A percentile compares a stretch with the other conserved stretches of the same genome.
Conservation (phyloP, 164 flowering plant species). For the Vitis rotundifolia region DNA sequence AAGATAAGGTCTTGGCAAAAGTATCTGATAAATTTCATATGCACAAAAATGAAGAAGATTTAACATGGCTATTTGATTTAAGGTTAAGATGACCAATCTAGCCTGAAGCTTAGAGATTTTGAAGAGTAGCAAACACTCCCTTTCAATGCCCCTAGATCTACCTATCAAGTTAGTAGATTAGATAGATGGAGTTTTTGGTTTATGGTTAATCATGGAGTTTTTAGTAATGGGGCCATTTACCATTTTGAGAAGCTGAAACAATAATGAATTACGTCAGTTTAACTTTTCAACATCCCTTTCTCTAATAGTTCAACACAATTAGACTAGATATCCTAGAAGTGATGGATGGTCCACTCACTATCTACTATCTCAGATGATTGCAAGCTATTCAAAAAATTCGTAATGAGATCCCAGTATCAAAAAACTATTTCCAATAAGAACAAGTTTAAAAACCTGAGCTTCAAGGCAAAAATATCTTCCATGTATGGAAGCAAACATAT, state of each 20-base stretch:
- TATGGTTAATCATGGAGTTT: too few relatives aligned
- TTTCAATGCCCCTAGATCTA: constrained; percentile 58
- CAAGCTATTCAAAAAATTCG: constrained; percentile 64
- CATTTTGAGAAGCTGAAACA: constrained; percentile 69
- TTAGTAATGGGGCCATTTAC: constrained; percentile 46
- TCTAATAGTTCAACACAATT: background rate
- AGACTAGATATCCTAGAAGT: background rate
- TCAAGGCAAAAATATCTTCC: too few relatives aligned
- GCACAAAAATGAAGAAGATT: background rate
- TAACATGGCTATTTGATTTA: constrained; percentile 1
- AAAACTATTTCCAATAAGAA: constrained; percentile 9
- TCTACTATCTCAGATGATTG: constrained; percentile 68
- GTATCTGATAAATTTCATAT: background rate
- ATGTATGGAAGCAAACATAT: background rate
- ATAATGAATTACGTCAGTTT: constrained; percentile 4
- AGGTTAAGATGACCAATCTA: constrained; percentile 43
- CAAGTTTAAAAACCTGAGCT: background rate
- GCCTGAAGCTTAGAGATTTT: constrained; percentile 71
- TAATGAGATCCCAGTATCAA: constrained; percentile 66
- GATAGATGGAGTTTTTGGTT: background rate
- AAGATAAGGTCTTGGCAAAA: background rate
- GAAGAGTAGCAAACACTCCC: constrained; percentile 60
- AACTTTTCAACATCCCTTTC: background rate
- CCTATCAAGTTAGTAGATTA: constrained; percentile 39
- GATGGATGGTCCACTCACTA: constrained; percentile 49